phyloP scores from a whole-genome alignment of 345 rosid species.

The Geranium rotundifolium region DNA sequence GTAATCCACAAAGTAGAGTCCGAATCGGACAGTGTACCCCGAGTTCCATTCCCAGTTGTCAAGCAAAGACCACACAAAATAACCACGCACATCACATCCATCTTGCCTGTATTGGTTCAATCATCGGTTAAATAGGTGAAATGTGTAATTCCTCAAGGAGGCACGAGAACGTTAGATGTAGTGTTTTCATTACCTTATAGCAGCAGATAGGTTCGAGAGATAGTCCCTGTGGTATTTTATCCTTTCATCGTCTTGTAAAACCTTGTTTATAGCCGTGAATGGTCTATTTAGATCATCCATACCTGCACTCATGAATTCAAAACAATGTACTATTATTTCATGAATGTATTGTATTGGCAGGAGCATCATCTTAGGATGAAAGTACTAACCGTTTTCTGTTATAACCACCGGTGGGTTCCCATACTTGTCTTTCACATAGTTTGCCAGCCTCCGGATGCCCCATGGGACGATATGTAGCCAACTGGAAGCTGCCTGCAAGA shows the following conservation, averaged over 20 bases:
- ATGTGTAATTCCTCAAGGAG: too few species aligned
- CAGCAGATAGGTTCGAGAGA: slow-evolving; percentile 77
- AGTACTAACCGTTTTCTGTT: slow-evolving; percentile 62
- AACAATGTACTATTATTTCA: too few species aligned
- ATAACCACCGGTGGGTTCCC: slow-evolving; percentile 65
- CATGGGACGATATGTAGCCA: slow-evolving; percentile 89
- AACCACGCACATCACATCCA: slow-evolving; percentile 52
- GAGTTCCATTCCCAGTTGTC: slow-evolving; percentile 98
- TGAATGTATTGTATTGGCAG: too few species aligned
- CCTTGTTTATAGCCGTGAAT: slow-evolving; percentile 40
- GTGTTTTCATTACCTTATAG: slow-evolving; percentile 45
- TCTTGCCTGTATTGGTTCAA: slow-evolving; percentile 36
- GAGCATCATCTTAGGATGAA: neutral
- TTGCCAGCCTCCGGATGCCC: slow-evolving; percentile 61
- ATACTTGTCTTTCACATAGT: slow-evolving; percentile 54
- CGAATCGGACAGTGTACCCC: slow-evolving; percentile 80
- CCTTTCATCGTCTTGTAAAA: slow-evolving; percentile 66
- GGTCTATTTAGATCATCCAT: slow-evolving; percentile 71
- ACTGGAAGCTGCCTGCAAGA: slow-evolving; percentile 76
- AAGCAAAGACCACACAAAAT: slow-evolving; percentile 78
- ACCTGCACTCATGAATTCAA: slow-evolving; percentile 30
- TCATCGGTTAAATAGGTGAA: neutral
- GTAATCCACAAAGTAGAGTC: slow-evolving; percentile 71
- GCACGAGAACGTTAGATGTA: neutral
- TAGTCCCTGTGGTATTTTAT: slow-evolving; percentile 74